These are phyloP conservation scores for Mycena epipterygia DNA, from an alignment of 768 basidiomycete species.

Conservation along the genomic window DNA sequence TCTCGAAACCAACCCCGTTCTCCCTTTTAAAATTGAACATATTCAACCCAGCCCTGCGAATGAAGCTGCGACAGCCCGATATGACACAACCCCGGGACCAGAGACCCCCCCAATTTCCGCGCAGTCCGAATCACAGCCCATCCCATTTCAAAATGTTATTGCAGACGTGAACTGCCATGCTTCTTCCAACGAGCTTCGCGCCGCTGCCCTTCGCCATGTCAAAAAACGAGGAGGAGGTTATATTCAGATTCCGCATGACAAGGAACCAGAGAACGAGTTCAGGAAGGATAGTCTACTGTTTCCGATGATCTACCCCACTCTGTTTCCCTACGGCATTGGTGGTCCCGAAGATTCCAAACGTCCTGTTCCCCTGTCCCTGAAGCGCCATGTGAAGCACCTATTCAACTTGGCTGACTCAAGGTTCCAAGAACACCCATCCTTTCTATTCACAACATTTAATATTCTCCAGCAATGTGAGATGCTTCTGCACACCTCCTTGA, in stretches of 20 bases:
- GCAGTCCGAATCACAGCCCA: no score
- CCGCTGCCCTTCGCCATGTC: constrained; percentile 41
- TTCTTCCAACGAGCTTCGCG: constrained; percentile 14
- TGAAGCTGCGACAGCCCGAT: constrained; percentile 9
- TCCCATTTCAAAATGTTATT: not conserved
- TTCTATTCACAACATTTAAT: no score
- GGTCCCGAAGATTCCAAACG: no score
- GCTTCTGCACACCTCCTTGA: no score
- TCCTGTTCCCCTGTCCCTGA: no score
- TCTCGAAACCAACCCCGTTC: constrained; percentile 2
- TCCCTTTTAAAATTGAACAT: constrained; percentile 10
- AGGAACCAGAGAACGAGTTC: constrained; percentile 39
- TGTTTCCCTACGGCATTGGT: constrained; percentile 39
- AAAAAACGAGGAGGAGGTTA: constrained; percentile 32
- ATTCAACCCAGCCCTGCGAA: not conserved
- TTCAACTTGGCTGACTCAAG: no score
- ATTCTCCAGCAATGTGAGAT: no score
- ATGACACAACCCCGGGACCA: not conserved
- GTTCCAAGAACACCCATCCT: no score
- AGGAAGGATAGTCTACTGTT: constrained; percentile 35
- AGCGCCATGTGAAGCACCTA: no score
- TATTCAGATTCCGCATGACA: constrained; percentile 37
- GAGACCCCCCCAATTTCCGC: no score
- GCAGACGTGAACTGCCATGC: not conserved
- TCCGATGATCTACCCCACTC: constrained; percentile 42